Conservation (phyloP, 2,329 filamentous ascomycete genomes). For the Beauveria bassiana region DNA sequence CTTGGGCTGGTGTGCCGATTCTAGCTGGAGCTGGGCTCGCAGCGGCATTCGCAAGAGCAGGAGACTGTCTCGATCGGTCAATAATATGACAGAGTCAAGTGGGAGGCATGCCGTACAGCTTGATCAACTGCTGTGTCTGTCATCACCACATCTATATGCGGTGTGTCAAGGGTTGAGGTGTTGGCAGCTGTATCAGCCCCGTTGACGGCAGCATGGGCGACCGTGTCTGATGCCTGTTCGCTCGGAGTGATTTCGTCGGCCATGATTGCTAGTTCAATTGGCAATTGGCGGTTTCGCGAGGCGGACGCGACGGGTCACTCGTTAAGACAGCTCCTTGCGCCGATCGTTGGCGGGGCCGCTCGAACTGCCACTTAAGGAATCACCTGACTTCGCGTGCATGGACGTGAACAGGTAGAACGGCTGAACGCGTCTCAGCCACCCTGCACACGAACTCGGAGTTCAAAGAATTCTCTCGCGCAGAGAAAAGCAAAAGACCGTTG, state of each 20-base stretch:
- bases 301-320: background rate
- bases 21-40: slow-evolving; percentile 36
- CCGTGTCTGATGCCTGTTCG: slow-evolving; percentile 11
- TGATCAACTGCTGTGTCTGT: slow-evolving; percentile 34
- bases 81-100: background rate
- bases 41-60: slow-evolving; percentile 27
- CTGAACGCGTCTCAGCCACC: slow-evolving; percentile 6
- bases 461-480: background rate
- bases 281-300: background rate
- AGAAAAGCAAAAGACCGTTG: background rate
- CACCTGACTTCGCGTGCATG: slow-evolving; percentile 11
- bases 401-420: background rate
- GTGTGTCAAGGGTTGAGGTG: slow-evolving; percentile 14
- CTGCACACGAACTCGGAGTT: background rate
- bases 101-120: slow-evolving; percentile 27
- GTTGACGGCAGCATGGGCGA: background rate
- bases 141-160: slow-evolving; percentile 35
- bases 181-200: background rate
- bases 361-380: background rate
- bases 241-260: slow-evolving; percentile 21
- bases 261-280: slow-evolving; percentile 18
- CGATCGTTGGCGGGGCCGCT: background rate
- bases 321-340: background rate
- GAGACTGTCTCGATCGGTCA: slow-evolving; percentile 26
- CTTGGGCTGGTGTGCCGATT: slow-evolving; percentile 41